phyloP scores from a whole-genome alignment of 2,329 filamentous ascomycete species.

The Phaeophleospora eucalypticola region DNA sequence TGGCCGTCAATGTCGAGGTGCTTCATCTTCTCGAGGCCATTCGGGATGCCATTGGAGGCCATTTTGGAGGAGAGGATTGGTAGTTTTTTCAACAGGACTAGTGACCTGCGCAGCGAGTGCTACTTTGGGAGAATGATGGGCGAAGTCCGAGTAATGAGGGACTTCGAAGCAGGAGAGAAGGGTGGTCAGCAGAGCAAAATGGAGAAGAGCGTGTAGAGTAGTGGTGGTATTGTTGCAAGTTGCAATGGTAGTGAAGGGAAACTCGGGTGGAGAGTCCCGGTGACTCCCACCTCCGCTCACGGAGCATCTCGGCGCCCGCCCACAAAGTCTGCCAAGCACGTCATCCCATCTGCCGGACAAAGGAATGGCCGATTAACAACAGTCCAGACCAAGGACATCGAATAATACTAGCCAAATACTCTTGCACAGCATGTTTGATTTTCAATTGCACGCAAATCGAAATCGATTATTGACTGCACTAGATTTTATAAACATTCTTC shows the following conservation, averaged over 20 bases:
- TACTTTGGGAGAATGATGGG: conserved; percentile 29
- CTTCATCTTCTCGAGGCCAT: conserved; percentile 33
- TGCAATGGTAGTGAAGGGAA: background rate
- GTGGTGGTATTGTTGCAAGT: background rate
- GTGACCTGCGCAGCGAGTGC: conserved; percentile 28
- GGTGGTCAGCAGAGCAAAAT: background rate
- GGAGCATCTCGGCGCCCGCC: background rate
- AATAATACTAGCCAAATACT: too few species aligned
- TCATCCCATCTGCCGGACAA: background rate
- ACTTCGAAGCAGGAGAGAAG: background rate
- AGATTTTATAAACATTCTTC: conserved; percentile 24
- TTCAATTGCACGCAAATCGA: too few species aligned
- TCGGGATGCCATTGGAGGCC: conserved; percentile 32
- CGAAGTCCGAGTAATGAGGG: conserved; percentile 11
- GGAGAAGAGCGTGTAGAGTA: background rate
- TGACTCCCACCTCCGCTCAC: too few species aligned
- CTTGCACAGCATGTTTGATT: too few species aligned
- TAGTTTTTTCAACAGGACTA: conserved; percentile 31
- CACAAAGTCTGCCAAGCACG: background rate
- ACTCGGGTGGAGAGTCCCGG: background rate
- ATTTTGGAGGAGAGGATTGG: conserved; percentile 24
- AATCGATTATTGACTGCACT: too few species aligned
- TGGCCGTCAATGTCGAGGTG: conserved; percentile 76
- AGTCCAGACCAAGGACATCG: too few species aligned
- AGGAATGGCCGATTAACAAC: too few species aligned